Conservation (phyloP, 306 rosid species). For the Echinosophora koreensis region DNA sequence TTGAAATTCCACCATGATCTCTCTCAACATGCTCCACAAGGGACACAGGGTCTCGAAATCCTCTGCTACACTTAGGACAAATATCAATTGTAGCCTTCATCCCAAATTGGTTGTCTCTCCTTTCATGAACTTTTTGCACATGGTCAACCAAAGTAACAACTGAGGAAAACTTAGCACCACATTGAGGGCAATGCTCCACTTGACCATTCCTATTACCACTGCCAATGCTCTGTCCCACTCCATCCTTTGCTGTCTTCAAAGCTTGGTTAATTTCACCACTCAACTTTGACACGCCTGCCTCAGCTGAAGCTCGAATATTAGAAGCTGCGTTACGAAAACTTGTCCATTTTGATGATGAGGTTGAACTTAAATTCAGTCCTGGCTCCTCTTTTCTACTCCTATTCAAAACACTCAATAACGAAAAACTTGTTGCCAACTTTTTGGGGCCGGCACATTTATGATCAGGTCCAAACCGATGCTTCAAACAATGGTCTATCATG, state of each 20-base stretch:
- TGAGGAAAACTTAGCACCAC: slow-evolving; percentile 71
- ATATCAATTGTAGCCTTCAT: slow-evolving; percentile 63
- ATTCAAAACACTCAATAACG: slow-evolving; percentile 64
- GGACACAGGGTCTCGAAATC: slow-evolving; percentile 74
- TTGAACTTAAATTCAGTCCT: slow-evolving; percentile 51
- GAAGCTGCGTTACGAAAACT: slow-evolving; percentile 74
- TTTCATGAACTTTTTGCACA: slow-evolving; percentile 74
- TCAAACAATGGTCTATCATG: slow-evolving; percentile 78
- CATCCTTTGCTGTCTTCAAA: slow-evolving; percentile 60
- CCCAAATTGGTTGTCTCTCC: slow-evolving; percentile 50
- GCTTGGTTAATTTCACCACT: slow-evolving; percentile 72
- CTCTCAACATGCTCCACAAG: slow-evolving; percentile 87
- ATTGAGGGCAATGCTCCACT: slow-evolving; percentile 77
- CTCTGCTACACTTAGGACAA: slow-evolving; percentile 87
- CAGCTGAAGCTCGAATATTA: slow-evolving; percentile 77
- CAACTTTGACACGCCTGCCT: slow-evolving; percentile 69
- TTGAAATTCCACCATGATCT: slow-evolving; percentile 80
- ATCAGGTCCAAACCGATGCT: slow-evolving; percentile 83
- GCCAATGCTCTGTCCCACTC: slow-evolving; percentile 61
- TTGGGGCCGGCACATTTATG: slow-evolving; percentile 86
- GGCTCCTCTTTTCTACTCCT: slow-evolving; percentile 57
- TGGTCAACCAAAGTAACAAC: slow-evolving; percentile 71
- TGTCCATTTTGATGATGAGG: slow-evolving; percentile 66
- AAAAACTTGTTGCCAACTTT: slow-evolving; percentile 66
- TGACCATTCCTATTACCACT: slow-evolving; percentile 49